These are phyloP conservation scores for Fusarium paranaense DNA, from an alignment of 2,329 filamentous ascomycete species.

Conservation along the genomic window DNA sequence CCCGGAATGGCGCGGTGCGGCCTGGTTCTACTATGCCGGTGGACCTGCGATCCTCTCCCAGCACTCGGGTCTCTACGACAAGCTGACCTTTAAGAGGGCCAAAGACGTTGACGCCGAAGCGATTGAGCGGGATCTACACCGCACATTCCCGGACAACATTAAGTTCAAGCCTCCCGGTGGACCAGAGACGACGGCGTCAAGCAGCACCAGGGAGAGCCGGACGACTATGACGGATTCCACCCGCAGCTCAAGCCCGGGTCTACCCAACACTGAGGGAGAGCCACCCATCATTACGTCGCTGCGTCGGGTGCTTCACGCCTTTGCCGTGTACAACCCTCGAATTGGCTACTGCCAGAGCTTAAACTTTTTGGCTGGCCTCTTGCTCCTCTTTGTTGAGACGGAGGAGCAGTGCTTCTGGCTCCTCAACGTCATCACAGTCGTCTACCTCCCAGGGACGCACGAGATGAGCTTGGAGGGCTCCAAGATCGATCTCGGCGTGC, in stretches of 20 bases:
- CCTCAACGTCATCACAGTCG: conserved; percentile 89
- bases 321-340: conserved; percentile 88
- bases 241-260: conserved; percentile 51
- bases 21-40: conserved; percentile 97
- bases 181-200: conserved; percentile 48
- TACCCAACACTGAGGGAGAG: conserved; percentile 62
- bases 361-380: conserved; percentile 91
- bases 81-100: conserved; percentile 72
- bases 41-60: conserved; percentile 83
- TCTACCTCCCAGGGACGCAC: conserved; percentile 91
- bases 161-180: conserved; percentile 78
- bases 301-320: conserved; percentile 87
- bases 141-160: conserved; percentile 95
- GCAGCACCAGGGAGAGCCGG: conserved; percentile 50
- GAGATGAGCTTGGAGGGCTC: conserved; percentile 90
- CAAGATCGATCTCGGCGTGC: conserved; percentile 92
- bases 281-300: conserved; percentile 84
- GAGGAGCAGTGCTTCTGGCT: conserved; percentile 95
- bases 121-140: conserved; percentile 92
- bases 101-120: conserved; percentile 84
- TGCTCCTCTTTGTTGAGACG: conserved; percentile 86
- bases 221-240: conserved; percentile 51
- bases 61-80: conserved; percentile 80
- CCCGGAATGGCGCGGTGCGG: conserved; percentile 92
- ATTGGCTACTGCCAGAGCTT: conserved; percentile 97